Evolutionary conservation across 306 rosid genomes (phyloP), one percentile per base, ranked within the genome.

Genomic region (Albizia julibrissin): DNA sequence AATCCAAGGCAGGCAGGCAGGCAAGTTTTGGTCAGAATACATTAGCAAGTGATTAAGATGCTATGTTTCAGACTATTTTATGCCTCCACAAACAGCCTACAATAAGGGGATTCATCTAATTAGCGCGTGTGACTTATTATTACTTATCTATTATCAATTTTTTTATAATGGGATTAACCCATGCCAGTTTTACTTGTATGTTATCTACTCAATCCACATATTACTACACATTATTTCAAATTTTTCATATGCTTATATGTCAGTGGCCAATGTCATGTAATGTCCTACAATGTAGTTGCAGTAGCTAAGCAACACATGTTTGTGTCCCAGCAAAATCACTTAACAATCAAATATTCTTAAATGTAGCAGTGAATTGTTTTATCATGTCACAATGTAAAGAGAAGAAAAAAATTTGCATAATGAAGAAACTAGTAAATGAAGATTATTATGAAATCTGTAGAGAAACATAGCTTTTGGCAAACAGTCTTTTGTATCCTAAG

Each of bases 401-500:
- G 65, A 49, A 46, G 21, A 19, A 33, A 50, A 40, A 50, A 72
- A 72, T 8, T 16, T 77, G 79, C 77, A 68, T 77, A 47, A 58
- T 52, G 67, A 66, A 72, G 59, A 78, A 64, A 64, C 31, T 27
- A 15, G 42, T 66, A 44, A 44, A 44, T 44, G 16, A 19, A 69
- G 29, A 62, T 27, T 9, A 22, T 37, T 37, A 59, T 49, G 75
- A 77, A 67, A 81, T 78, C 46, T 69, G 64, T 39, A 52, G 64
- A 79, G 49, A 40, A 77, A 56, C 27, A 67, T 9, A 12, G 67
- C 42, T 79, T 80, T 72, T 58, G 72, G 82, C 39, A 39, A 74
- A 42, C 43, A 73, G 56, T 59, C 49, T 80, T 29, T 19, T 65
- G 42, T 46, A 76, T 47, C 69, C 82, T 4, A 16, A 50, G 21